Evolutionary conservation across 495 filamentous ascomycete species (phyloP), one percentile per base, ranked within the genome.

Genomic region (Diplogelasinospora grovesii): DNA sequence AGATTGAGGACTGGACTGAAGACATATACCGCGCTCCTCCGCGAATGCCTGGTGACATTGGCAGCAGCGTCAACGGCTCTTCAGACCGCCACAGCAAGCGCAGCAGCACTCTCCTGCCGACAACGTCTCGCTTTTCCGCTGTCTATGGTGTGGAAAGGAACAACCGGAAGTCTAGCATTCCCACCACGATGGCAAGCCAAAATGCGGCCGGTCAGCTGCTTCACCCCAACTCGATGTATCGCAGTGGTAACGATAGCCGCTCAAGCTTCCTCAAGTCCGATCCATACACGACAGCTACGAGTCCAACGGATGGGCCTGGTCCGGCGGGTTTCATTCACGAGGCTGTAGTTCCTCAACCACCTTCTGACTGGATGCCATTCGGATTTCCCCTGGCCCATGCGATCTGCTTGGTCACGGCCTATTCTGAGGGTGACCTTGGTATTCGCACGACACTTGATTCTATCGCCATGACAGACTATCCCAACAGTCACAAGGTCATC

Each of bases 1-100:
- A 97, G 58, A 99, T 99, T 41, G 93, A 99, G 62, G 90, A 96
- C 48, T 99, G 93, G 93, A 83, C 80, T 9, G 89, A 99, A 45
- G 93, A 99, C 50, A 97, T 97, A 52, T 96, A 97, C 53, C 81
- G 87, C 20, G 83, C 89, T 8, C 86, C 86, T 2, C 85, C 86
- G 41, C 81, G 86, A 33, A 66, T 95, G 46, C 67, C 74, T 1
- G 74, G 74, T 3, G 89, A 95, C 45, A 64, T 78, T 36, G 70
- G 70, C 4, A 75, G 71, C 56, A 71, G 75, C 48, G 64, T 74
- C 41, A 68, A 62, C 25, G 64, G 64, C 41, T 68, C 70, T 8
- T 75, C 75, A 8, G 86, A 92, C 46, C 73, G 83, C 24, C 63
- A 65, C 28, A 86, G 74, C 70, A 96, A 95, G 65, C 82, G 92